Percentiles rank a stretch among this genome's conserved stretches.
Evolutionary conservation across 257 asterid species (phyloP).

Genomic region (Nicotiana attenuata): DNA sequence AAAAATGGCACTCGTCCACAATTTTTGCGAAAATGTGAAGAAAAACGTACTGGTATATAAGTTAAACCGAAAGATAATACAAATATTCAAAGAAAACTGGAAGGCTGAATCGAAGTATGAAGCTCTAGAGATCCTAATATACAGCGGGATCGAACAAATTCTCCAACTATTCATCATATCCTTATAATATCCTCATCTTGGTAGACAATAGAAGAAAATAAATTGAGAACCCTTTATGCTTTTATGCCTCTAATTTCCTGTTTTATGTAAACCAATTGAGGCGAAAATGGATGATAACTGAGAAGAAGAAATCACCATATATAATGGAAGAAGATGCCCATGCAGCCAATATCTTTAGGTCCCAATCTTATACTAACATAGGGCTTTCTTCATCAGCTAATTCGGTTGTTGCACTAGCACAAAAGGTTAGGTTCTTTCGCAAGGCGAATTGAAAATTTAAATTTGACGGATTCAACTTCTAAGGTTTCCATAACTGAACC

Average conservation of each 20-base stretch:
- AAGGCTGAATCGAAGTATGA: background rate
- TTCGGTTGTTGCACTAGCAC: slow-evolving; percentile 19
- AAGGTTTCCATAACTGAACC: too few species aligned
- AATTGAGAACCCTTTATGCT: background rate
- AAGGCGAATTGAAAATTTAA: background rate
- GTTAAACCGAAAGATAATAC: too few species aligned
- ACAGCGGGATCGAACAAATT: background rate
- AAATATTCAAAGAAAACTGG: background rate
- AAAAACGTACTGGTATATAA: too few species aligned
- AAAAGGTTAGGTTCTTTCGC: slow-evolving; percentile 30
- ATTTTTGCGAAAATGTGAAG: too few species aligned
- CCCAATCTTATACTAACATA: slow-evolving; percentile 2
- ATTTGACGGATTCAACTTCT: background rate
- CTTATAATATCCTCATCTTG: background rate
- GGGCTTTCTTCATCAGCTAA: slow-evolving; percentile 15
- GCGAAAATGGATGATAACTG: background rate
- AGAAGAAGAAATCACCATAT: slow-evolving; percentile 27
- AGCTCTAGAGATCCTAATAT: slow-evolving; percentile 3
- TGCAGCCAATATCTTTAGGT: background rate
- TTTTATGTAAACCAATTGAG: background rate
- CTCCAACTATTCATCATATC: background rate
- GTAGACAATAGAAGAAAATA: background rate
- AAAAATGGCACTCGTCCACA: too few species aligned
- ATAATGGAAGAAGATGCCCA: slow-evolving; percentile 40
- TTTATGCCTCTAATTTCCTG: background rate